Conservation (phyloP, 345 rosid species). For the Murraya koenigii region DNA sequence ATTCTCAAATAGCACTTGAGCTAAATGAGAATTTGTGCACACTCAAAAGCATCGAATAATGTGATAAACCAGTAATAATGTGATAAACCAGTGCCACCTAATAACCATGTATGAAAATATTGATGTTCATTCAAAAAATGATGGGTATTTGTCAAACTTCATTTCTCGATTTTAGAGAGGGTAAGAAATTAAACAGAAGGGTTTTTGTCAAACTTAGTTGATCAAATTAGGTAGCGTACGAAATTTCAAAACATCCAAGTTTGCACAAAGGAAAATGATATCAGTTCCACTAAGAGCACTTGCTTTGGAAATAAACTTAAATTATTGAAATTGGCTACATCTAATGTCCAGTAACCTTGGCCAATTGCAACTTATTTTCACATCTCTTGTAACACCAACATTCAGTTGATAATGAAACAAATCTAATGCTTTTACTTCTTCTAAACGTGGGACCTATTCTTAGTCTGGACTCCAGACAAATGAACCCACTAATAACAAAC, state of each 20-base stretch:
- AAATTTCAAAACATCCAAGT: background rate
- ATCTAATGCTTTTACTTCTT: background rate
- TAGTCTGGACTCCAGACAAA: background rate
- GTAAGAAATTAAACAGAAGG: background rate
- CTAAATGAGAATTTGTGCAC: background rate
- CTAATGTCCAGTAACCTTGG: background rate
- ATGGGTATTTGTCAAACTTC: background rate
- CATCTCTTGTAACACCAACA: background rate
- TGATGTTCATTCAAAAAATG: background rate
- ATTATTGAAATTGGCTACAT: background rate
- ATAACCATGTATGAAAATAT: background rate
- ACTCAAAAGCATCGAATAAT: conserved; percentile 6
- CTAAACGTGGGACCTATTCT: background rate
- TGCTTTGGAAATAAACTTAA: background rate
- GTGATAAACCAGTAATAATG: conserved; percentile 1
- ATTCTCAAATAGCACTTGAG: background rate
- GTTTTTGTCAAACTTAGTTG: background rate
- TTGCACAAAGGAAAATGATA: background rate
- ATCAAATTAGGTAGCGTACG: background rate
- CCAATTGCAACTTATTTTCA: background rate
- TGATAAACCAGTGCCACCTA: background rate
- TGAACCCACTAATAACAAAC: background rate
- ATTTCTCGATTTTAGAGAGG: background rate
- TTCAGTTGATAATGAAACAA: background rate
- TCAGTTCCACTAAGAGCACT: background rate